A percentile compares a stretch with the other conserved stretches of the same genome.
Conservation (phyloP, 768 basidiomycete species). For the Holtermannia corniformis region DNA sequence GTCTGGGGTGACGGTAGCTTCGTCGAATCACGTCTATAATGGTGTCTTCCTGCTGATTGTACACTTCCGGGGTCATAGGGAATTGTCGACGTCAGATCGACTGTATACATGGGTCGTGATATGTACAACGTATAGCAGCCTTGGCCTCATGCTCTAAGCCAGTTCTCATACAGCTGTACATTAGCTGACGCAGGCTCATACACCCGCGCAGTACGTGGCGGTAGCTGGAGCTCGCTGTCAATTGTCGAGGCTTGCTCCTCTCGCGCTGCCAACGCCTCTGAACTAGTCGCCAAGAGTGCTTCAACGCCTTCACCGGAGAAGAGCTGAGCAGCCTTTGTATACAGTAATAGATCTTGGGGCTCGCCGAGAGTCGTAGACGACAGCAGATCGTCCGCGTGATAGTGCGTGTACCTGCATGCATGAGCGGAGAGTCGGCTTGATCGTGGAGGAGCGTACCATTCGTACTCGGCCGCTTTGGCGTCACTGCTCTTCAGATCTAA, state of each 20-base stretch:
- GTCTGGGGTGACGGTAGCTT: constrained; percentile 38
- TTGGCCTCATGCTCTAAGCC: constrained; percentile 15
- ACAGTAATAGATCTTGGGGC: constrained; percentile 35
- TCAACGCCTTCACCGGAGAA: constrained; percentile 19
- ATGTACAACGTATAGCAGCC: no score
- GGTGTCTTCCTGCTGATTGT: no score
- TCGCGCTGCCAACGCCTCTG: not conserved
- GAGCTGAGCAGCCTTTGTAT: constrained; percentile 23
- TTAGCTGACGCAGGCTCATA: constrained; percentile 10
- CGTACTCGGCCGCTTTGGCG: constrained; percentile 62
- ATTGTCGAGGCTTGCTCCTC: not conserved
- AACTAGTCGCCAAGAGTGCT: not conserved
- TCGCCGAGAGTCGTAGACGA: constrained; percentile 26
- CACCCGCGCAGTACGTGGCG: not conserved
- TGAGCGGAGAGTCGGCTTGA: not conserved
- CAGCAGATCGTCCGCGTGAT: constrained; percentile 31
- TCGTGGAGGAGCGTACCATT: constrained; percentile 47
- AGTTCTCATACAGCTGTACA: constrained; percentile 17
- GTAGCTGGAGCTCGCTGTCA: not conserved
- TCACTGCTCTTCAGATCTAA: constrained; percentile 57
- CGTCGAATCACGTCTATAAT: not conserved
- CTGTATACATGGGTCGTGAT: no score
- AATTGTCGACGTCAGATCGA: no score
- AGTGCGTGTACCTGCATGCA: constrained; percentile 20
- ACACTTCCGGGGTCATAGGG: no score